Conservation (phyloP, 1,139 yeast species). For the Hansenula lynferdii region DNA sequence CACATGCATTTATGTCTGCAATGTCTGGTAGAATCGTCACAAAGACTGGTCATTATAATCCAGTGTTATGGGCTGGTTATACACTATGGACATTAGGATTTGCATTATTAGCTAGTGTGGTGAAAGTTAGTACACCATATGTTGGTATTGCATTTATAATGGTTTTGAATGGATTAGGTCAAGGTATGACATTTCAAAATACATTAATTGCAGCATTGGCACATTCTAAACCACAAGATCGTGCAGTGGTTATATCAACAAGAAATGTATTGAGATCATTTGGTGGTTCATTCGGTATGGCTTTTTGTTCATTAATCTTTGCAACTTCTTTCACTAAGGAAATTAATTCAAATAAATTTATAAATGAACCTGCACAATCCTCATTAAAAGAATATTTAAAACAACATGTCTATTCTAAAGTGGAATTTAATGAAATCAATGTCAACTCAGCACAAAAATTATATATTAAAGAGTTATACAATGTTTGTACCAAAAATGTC, state of each 20-base stretch:
- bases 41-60: constrained; percentile 36
- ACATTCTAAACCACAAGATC: constrained; percentile 40
- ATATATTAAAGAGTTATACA: constrained; percentile 2
- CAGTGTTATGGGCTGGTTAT: constrained; percentile 37
- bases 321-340: constrained; percentile 33
- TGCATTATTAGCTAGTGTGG: constrained; percentile 27
- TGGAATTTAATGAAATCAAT: neutral
- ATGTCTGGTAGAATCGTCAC: constrained; percentile 40
- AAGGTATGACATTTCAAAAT: constrained; percentile 50
- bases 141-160: constrained; percentile 32
- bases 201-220: constrained; percentile 52
- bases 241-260: constrained; percentile 50
- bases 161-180: constrained; percentile 42
- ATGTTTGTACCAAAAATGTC: constrained; percentile 1
- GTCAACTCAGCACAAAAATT: neutral
- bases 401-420: constrained; percentile 3
- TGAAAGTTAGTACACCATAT: constrained; percentile 30
- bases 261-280: constrained; percentile 46
- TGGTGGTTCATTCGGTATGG: constrained; percentile 51
- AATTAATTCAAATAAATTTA: neutral
- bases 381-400: constrained; percentile 1
- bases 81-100: constrained; percentile 37
- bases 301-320: constrained; percentile 34
- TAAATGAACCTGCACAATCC: neutral
- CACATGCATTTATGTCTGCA: constrained; percentile 36